Evolutionary conservation across 257 asterid genomes (phyloP).

Genomic region (Solanum pennellii): DNA sequence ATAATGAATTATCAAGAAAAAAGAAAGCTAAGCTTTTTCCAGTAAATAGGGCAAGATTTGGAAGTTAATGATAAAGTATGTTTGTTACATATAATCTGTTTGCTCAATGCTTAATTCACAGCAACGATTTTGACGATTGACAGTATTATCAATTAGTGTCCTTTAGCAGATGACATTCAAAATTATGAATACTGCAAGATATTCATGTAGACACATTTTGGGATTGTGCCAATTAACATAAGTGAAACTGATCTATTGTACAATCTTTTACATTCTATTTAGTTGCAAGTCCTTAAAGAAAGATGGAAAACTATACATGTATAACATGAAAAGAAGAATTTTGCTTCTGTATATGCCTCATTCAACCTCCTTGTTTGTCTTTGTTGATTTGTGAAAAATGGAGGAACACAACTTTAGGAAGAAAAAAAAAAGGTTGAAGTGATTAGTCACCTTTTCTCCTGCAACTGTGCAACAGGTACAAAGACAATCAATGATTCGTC

Average conservation of each 20-base stretch:
- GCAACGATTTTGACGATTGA: not conserved
- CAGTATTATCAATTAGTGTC: too few species aligned
- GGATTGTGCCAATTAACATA: not conserved
- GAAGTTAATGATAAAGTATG: not conserved
- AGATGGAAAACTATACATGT: not conserved
- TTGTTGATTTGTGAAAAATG: not conserved
- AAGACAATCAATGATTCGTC: conserved; percentile 28
- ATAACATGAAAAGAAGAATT: not conserved
- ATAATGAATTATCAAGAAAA: not conserved
- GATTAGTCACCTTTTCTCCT: conserved; percentile 45
- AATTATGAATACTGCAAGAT: not conserved
- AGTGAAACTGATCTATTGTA: not conserved
- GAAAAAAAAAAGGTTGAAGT: not conserved
- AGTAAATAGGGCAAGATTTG: too few species aligned
- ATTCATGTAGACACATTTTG: not conserved
- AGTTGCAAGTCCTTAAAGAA: not conserved
- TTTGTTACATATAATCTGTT: too few species aligned
- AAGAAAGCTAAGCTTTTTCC: not conserved
- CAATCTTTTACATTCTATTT: not conserved
- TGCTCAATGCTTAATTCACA: not conserved
- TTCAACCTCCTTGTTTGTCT: not conserved
- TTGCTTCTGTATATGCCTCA: not conserved
- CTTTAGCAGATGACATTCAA: not conserved
- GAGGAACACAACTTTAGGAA: not conserved
- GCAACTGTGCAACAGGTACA: conserved; percentile 75